Evolutionary conservation across 2,329 filamentous ascomycete genomes (phyloP).

Genomic region (Ceratocystis albifundus): DNA sequence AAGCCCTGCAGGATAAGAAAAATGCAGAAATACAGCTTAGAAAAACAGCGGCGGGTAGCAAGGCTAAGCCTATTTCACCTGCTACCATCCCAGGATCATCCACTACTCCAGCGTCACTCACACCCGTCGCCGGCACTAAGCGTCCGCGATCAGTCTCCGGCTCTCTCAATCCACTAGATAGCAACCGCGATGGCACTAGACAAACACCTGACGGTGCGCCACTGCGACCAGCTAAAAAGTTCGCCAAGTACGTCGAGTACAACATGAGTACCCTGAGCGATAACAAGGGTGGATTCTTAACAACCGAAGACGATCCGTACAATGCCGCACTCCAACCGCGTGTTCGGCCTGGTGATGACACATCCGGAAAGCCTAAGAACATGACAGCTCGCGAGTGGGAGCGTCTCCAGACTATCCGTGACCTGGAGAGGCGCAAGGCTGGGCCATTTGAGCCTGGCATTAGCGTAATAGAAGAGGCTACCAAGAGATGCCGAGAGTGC

Average conservation of each 20-base stretch:
- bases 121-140: conserved; percentile 13
- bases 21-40: conserved; percentile 37
- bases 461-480: conserved; percentile 56
- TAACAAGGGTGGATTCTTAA: conserved; percentile 90
- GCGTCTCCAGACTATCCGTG: conserved; percentile 60
- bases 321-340: conserved; percentile 56
- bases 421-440: conserved; percentile 58
- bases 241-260: conserved; percentile 91
- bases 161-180: conserved; percentile 39
- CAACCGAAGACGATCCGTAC: conserved; percentile 79
- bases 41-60: background rate
- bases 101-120: background rate
- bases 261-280: conserved; percentile 98
- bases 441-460: conserved; percentile 84
- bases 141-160: background rate
- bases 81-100: background rate
- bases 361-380: conserved; percentile 62
- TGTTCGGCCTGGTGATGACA: conserved; percentile 30
- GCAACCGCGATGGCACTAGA: conserved; percentile 40
- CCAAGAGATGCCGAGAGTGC: conserved; percentile 76
- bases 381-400: conserved; percentile 95
- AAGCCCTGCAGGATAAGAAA: conserved; percentile 66
- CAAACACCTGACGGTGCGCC: conserved; percentile 44
- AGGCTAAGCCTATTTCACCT: background rate
- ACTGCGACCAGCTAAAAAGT: conserved; percentile 72